Evolutionary conservation across 2,329 filamentous ascomycete species (phyloP), one percentile per base, ranked within the genome.

Genomic region (Cercospora canescens): DNA sequence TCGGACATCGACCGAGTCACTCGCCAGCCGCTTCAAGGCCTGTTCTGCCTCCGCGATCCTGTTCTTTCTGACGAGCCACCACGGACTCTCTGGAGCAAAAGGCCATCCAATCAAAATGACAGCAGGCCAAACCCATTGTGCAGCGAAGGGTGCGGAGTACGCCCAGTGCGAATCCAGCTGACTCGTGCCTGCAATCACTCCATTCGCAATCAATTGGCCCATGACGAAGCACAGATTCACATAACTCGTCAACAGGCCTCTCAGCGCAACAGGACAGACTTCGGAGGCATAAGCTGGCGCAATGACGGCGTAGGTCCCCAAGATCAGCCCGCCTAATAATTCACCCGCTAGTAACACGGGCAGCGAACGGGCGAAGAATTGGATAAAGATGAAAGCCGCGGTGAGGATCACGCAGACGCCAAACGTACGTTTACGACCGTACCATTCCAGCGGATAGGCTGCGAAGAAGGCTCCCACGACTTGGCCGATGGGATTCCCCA

Each of bases 211-310:
- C 4, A 89, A 80, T 72, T 89, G 87, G 1, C 87, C 87, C 18
- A 86, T 86, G 48, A 88, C 86, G 76, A 88, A 89, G 71, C 86
- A 88, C 39, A 89, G 77, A 70, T 88, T 89, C 64, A 88, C 84
- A 64, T 84, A 89, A 35, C 84, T 84, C 1, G 87, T 88, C 24
- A 88, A 76, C 52, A 86, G 81, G 30, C 85, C 85, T 30, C 87
- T 82, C 41, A 89, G 81, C 1, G 83, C 83, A 32, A 86, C 79
- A 1, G 87, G 87, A 41, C 85, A 87, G 6, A 89, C 85, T 57
- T 69, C 67, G 11, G 67, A 69, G 28, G 67, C 67, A 35, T 71
- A 71, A 16, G 89, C 88, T 67, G 87, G 80, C 14, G 80, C 79
- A 34, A 82, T 77, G 28, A 87, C 84, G 5, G 86, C 86, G 72